Base-by-base conservation (phyloP, 441 rosid genomes). In the Aleurites moluccanus region DNA sequence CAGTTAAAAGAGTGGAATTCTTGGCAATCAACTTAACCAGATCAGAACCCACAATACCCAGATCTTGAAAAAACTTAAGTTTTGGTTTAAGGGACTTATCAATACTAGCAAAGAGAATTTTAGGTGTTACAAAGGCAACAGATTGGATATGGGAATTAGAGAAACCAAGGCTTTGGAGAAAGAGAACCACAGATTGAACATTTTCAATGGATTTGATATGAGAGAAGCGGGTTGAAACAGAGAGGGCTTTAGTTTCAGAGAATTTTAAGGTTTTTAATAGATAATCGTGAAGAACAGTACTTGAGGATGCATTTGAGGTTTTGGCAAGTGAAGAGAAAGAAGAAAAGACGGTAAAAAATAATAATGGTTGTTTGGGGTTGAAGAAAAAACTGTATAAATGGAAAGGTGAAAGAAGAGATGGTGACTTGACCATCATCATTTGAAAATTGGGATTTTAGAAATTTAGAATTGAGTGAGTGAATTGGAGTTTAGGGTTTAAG, bases 31-130 rank as follows among this genome's bases (percentile, higher is more conserved):
- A 78, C 78, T 75, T 30, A 70, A 74, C 76, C 62, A 81, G 52
- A 55, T 77, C 75, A 28, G 76, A 53, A 64, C 81, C 85, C 60
- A 38, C 38, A 15, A 83, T 69, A 57, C 88, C 89, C 57, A 84
- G 47, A 9, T 59, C 79, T 25, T 78, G 83, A 64, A 83, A 81
- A 60, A 78, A 23, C 59, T 76, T 72, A 42, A 85, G 70, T 70
- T 80, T 83, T 1, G 89, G 89, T 67, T 63, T 73, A 10, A 85
- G 79, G 40, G n/a, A 59, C 42, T 38, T 81, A 2, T 79, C 80
- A 20, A 83, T 8, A 14, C 67, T 28, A 10, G 73, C 57, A 1
- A 78, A 30, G 45, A 86, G 78, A 70, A 86, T 52, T 30, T 70
- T 71, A 10, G 88, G 86, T 0, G 53, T 15, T 1, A 28, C 15